Conservation (phyloP, 306 rosid genomes). For the Begonia peltatifolia region DNA sequence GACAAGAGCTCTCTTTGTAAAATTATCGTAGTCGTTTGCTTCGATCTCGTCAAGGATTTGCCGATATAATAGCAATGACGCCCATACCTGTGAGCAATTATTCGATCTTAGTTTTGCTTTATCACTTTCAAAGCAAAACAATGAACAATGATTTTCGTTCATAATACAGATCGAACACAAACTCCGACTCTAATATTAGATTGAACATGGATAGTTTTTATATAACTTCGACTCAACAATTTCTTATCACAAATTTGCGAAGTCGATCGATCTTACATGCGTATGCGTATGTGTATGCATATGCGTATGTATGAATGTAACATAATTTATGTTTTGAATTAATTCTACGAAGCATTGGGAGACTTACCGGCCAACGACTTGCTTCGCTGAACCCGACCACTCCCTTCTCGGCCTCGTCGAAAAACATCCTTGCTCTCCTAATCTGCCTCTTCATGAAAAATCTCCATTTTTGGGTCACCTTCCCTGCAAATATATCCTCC, state of each 20-base stretch:
- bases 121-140: too few relatives aligned
- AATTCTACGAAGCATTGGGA: not conserved
- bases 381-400: slow-evolving; percentile 57
- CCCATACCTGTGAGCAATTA: slow-evolving; percentile 42
- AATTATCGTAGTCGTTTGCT: slow-evolving; percentile 67
- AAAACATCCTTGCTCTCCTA: slow-evolving; percentile 69
- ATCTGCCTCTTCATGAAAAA: slow-evolving; percentile 79
- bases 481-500: slow-evolving; percentile 51
- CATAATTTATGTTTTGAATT: too few relatives aligned
- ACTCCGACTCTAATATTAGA: too few relatives aligned
- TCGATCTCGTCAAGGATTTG: slow-evolving; percentile 73
- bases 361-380: slow-evolving; percentile 71
- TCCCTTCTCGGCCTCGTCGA: slow-evolving; percentile 83
- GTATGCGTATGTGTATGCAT: too few relatives aligned
- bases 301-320: too few relatives aligned
- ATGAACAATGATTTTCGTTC: too few relatives aligned
- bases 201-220: too few relatives aligned
- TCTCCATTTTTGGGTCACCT: slow-evolving; percentile 72
- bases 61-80: slow-evolving; percentile 51
- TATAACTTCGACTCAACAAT: too few relatives aligned
- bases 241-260: too few relatives aligned
- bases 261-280: too few relatives aligned
- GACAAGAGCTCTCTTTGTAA: slow-evolving; percentile 61
- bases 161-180: too few relatives aligned
- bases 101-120: too few relatives aligned